Evolutionary conservation across 2,329 filamentous ascomycete species (phyloP).

Genomic region (Ophiocordyceps sinensis): DNA sequence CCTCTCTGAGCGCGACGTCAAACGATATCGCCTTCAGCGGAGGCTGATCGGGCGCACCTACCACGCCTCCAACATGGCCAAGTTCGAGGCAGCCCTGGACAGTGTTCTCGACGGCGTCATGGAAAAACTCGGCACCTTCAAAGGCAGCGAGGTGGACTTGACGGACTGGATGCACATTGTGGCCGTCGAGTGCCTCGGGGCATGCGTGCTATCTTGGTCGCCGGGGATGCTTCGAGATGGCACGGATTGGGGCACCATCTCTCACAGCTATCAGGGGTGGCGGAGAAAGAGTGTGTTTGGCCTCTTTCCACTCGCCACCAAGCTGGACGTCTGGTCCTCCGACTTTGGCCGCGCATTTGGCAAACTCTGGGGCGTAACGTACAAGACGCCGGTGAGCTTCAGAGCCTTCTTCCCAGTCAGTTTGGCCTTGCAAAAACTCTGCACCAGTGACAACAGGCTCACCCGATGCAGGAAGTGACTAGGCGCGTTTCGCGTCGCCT

Average conservation of each 20-base stretch:
- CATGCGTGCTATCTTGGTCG: conserved; percentile 36
- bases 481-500: conserved; percentile 19
- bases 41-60: conserved; percentile 35
- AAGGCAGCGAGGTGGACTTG: conserved; percentile 28
- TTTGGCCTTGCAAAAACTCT: not conserved
- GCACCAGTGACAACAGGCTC: not conserved
- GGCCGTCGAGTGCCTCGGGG: conserved; percentile 35
- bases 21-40: conserved; percentile 32
- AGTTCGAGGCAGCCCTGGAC: conserved; percentile 26
- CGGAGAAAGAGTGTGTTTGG: conserved; percentile 37
- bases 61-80: conserved; percentile 24
- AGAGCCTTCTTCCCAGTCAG: conserved; percentile 34
- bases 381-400: conserved; percentile 26
- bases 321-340: conserved; percentile 23
- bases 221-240: conserved; percentile 28
- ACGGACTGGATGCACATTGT: conserved; percentile 44
- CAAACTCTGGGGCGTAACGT: conserved; percentile 29
- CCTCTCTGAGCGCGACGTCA: conserved; percentile 31
- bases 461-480: conserved; percentile 17
- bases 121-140: conserved; percentile 18
- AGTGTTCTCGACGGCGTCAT: conserved; percentile 21
- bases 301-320: conserved; percentile 28
- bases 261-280: conserved; percentile 34
- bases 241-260: conserved; percentile 31
- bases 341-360: conserved; percentile 24